Evolutionary conservation across 768 basidiomycete genomes (phyloP).

Genomic region (Sistotremastrum niveocremeum): DNA sequence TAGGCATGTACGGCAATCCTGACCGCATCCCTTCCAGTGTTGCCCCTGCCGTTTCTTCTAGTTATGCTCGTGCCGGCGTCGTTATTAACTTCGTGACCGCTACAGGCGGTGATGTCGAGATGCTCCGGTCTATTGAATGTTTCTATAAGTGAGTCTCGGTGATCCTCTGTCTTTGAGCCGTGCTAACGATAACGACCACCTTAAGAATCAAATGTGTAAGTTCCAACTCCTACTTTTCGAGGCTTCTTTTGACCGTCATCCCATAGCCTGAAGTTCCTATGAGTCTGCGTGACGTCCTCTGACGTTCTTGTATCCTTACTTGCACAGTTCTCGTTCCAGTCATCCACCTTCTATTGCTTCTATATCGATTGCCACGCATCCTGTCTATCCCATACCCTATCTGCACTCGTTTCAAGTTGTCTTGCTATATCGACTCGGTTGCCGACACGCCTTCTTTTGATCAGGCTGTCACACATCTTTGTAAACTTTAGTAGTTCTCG

Average conservation of each 20-base stretch:
- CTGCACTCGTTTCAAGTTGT: constrained; percentile 46
- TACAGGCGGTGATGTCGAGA: constrained; percentile 95
- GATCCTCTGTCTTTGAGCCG: no score
- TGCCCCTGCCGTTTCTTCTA: constrained; percentile 76
- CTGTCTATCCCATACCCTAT: constrained; percentile 53
- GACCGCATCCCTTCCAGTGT: constrained; percentile 34
- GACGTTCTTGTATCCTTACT: constrained; percentile 74
- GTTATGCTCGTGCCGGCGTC: constrained; percentile 76
- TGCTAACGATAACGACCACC: neutral
- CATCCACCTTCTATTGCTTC: constrained; percentile 23
- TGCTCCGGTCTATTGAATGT: constrained; percentile 96
- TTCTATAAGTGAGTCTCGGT: constrained; percentile 69
- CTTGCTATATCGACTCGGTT: constrained; percentile 38
- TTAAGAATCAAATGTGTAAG: constrained; percentile 81
- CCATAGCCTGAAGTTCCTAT: constrained; percentile 79
- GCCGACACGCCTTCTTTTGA: constrained; percentile 25
- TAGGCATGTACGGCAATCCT: neutral
- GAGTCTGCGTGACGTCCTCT: constrained; percentile 69
- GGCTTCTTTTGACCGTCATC: constrained; percentile 12
- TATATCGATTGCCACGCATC: constrained; percentile 34
- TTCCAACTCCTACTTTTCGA: neutral
- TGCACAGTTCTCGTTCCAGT: constrained; percentile 20
- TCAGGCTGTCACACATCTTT: constrained; percentile 32
- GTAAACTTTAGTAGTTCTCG: constrained; percentile 45
- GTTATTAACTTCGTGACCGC: constrained; percentile 96